Evolutionary conservation across 805 yeast genomes (phyloP), one percentile per base, ranked within the genome.

Genomic region (Jamesozyma spencerorum): DNA sequence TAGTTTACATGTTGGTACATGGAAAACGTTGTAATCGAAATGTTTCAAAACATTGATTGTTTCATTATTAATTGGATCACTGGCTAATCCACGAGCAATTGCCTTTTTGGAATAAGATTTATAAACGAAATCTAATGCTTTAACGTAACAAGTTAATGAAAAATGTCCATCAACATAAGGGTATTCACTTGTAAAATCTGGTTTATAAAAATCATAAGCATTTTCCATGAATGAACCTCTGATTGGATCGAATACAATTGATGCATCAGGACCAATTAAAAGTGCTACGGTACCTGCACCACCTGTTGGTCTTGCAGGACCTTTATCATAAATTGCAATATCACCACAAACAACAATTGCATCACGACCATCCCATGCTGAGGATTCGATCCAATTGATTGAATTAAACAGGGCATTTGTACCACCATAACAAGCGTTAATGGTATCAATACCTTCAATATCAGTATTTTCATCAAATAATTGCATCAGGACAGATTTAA

Each of bases 261-360:
- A 98, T 31, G 98, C 97, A 61, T 92, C 95, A 39, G 97, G 95
- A 38, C 98, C 98, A 56, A 92, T 85, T 62, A 84, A 77, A 60
- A 92, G 56, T 34, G 98, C 98, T 45, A 90, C 94, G 36, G 94
- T 74, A 62, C 98, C 98, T 41, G 94, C 97, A 71, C 98, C 98
- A 65, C 98, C 98, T 40, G 98, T 92, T 60, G 98, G 98, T 74
- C 98, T 82, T 42, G 98, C 98, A 30, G 94, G 82, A 63, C 98
- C 98, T 69, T 88, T 77, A 56, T 88, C 87, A 68, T 92, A 92
- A 53, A 92, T 81, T 59, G 98, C 98, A 64, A 92, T 92, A 67
- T 92, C 98, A 66, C 97, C 97, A 61, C 92, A 80, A 18, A 90
- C 95, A 42, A 90, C 98, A 56, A 92, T 77, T 42, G 97, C 97